Base-by-base conservation (phyloP, 2,329 filamentous ascomycete genomes). In the Fusarium neocosmosporiellum region DNA sequence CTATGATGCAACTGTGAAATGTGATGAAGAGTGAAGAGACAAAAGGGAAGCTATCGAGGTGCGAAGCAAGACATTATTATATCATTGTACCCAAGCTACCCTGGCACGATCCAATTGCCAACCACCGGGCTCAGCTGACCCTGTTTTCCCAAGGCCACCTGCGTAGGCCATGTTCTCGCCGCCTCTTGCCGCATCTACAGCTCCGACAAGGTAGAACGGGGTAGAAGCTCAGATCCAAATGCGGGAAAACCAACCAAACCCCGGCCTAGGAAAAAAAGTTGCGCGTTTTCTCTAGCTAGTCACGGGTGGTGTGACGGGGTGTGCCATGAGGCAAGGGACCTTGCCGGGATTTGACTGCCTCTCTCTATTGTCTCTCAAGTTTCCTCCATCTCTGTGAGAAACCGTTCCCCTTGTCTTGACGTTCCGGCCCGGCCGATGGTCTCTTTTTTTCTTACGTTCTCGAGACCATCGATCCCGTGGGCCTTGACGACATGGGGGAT, bases 291-390 rank as follows among this genome's bases (percentile, higher is more conserved):
- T 34, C 61, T 14, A 65, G 62, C 41, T 63, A 61, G 73, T 70
- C 73, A 66, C 59, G 67, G 46, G 65, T 77, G 75, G 75, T 67
- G 60, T 75, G 75, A 77, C 67, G 58, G 55, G 59, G n/a, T 24
- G 43, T 48, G 24, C 43, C 33, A 65, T 41, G 60, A 65, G 39
- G 46, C 41, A 16, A 65, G 34, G 13, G 46, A 16, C 34, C 36
- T 24, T 37, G 20, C 59, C 59, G 16, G 41, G 46, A 31, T 53
- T 53, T 46, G 27, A 20, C 31, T 33, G 2, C 5, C 59, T 24
- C 10, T 43, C 22, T 39, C 29, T 48, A 29, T 50, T 13, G 46
- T 29, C 37, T 58, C 34, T 34, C 18, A 20, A 10, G 14, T 39
- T 24, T 54, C 20, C 41, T 34, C 37, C 24, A 37, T 37, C 5